phyloP scores from a whole-genome alignment of 768 basidiomycete species.

The Tulasnella sp. region DNA sequence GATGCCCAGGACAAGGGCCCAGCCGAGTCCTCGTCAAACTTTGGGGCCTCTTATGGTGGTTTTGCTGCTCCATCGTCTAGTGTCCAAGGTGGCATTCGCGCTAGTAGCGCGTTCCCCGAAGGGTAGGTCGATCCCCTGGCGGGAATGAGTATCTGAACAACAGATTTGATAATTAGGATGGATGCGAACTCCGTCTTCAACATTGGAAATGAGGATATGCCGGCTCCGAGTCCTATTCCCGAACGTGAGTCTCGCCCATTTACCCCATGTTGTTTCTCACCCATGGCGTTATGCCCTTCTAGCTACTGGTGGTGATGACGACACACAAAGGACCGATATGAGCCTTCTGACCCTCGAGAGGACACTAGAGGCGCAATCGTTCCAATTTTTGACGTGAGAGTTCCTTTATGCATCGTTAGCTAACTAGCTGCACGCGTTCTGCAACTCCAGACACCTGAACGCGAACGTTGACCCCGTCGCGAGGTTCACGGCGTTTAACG shows the following conservation, averaged over 20 bases:
- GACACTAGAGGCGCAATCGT: neutral
- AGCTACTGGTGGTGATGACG: too few relatives aligned
- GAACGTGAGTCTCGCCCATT: too few relatives aligned
- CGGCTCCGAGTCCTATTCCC: too few relatives aligned
- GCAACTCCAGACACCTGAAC: slow-evolving; percentile 57
- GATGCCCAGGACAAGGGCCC: slow-evolving; percentile 22
- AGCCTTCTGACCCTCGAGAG: slow-evolving; percentile 6
- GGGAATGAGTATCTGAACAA: too few relatives aligned
- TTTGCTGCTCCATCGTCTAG: neutral
- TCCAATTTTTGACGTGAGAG: neutral
- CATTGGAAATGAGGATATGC: too few relatives aligned
- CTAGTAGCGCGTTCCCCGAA: too few relatives aligned
- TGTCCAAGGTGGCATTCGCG: too few relatives aligned
- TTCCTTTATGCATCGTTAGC: neutral
- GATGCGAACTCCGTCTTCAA: too few relatives aligned
- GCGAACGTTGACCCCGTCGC: slow-evolving; percentile 50
- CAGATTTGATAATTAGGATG: too few relatives aligned
- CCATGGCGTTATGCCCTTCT: too few relatives aligned
- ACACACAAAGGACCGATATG: slow-evolving; percentile 7
- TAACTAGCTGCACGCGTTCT: neutral
- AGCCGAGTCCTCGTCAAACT: slow-evolving; percentile 21
- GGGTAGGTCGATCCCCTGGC: too few relatives aligned
- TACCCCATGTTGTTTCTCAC: too few relatives aligned
- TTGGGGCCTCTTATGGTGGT: neutral
- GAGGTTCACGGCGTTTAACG: slow-evolving; percentile 34